Evolutionary conservation across 2,329 filamentous ascomycete genomes (phyloP), one percentile per base, ranked within the genome.

Genomic region (Sporothrix protearum): DNA sequence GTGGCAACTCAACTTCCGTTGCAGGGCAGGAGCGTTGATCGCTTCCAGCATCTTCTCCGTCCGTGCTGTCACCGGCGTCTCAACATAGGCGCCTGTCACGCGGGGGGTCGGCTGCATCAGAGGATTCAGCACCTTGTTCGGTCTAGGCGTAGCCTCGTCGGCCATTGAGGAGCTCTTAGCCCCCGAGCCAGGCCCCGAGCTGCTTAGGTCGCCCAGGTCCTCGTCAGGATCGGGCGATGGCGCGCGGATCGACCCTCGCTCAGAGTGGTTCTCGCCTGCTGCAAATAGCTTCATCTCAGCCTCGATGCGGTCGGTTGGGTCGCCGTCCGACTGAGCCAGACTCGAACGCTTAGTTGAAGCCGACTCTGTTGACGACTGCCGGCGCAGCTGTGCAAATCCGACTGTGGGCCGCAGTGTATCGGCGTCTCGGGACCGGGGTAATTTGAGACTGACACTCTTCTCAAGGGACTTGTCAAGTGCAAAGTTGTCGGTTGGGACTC

Each of bases 241-340:
- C 3, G 84, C 86, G 49, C 84, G 82, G 22, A 84, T 79, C 3
- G 86, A 88, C 0, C 86, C 86, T 57, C 80, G 82, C 75, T 88
- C 87, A 0, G 87, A 89, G 55, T 86, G 82, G 73, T 85, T 86
- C 42, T 88, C 86, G 19, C 79, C 75, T 0, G 83, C 84, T 16
- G 85, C 87, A 77, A 89, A 89, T 9, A 89, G 81, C 66, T 83
- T 84, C 79, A 84, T 83, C 78, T 89, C 87, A 10, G 81, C 84
- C 75, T 86, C 83, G 68, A 88, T 87, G 59, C 86, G 85, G 74
- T 86, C 86, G 0, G 83, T 85, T 4, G 87, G 86, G 73, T 88
- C 87, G 16, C 79, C 76, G 71, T 88, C 86, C 0, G 86, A 87
- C 72, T 82, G 80, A 5, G 78, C 77, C 76, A 82, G 78, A 76